Evolutionary conservation across 371 early-diverging fungal genomes (phyloP).

Genomic region (Cokeromyces recurvatus): DNA sequence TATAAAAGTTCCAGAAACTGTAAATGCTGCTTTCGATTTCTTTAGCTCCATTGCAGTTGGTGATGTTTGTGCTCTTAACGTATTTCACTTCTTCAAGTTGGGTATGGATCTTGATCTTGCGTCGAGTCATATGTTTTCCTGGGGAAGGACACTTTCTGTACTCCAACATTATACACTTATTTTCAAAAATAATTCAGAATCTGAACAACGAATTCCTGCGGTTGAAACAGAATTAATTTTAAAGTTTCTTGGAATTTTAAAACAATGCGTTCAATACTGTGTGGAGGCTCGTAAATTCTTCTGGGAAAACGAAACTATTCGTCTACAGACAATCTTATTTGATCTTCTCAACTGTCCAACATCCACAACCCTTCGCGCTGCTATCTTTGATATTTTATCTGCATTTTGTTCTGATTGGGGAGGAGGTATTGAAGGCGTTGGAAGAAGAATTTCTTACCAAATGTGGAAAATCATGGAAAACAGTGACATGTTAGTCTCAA

Average conservation of each 20-base stretch:
- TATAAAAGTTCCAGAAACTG: slow-evolving; percentile 26
- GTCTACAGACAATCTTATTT: slow-evolving; percentile 5
- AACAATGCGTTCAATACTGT: slow-evolving; percentile 39
- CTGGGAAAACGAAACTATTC: slow-evolving; percentile 13
- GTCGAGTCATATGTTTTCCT: slow-evolving; percentile 27
- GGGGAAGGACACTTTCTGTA: slow-evolving; percentile 39
- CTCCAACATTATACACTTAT: slow-evolving; percentile 27
- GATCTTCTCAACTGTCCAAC: slow-evolving; percentile 22
- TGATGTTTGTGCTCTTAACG: slow-evolving; percentile 24
- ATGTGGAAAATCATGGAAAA: slow-evolving; percentile 32
- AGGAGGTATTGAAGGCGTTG: slow-evolving; percentile 28
- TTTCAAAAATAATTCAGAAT: slow-evolving; percentile 10
- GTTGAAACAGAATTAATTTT: slow-evolving; percentile 27
- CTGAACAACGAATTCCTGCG: slow-evolving; percentile 10
- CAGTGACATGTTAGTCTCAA: slow-evolving; percentile 22
- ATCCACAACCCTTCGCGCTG: slow-evolving; percentile 28
- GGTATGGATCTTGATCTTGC: slow-evolving; percentile 18
- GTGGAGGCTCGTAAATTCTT: slow-evolving; percentile 24
- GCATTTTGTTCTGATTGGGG: slow-evolving; percentile 42
- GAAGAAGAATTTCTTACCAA: slow-evolving; percentile 19
- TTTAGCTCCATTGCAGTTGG: slow-evolving; percentile 39
- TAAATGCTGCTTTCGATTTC: slow-evolving; percentile 32
- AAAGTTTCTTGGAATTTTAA: slow-evolving; percentile 23
- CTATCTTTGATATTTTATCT: slow-evolving; percentile 33
- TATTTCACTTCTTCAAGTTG: slow-evolving; percentile 23